Base-by-base conservation (phyloP, 2,329 filamentous ascomycete species). In the Alternaria brassicae region DNA sequence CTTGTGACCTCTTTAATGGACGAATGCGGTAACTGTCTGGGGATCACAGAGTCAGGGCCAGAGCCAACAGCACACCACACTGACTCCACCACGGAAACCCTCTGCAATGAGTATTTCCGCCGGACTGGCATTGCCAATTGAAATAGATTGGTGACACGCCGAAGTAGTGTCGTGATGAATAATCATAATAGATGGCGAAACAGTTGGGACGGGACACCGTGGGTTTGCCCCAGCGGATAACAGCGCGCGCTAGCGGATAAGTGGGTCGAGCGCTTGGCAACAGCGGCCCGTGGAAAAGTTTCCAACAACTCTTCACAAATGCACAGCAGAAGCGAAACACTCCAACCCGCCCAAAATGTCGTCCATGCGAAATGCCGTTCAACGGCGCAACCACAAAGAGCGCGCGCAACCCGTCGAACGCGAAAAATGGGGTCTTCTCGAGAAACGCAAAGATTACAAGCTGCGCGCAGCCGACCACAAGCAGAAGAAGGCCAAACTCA, bases 361-460 rank as follows among this genome's bases (percentile, higher is more conserved):
- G 49, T 74, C 71, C 4, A 74, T 75, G 66, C 70, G 71, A 36
- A 78, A 78, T 70, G 74, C 75, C 66, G 75, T 78, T 61, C 87
- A 92, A 70, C 87, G 92, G 79, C 92, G 92, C 74, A 90, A 92
- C 68, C 94, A 98, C 80, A 87, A 89, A 70, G 95, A 98, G 84
- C 90, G 95, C 71, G 91, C 91, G 34, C 95, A 98, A 78, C 91
- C 93, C 39, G 80, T 87, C 64, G 91, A 93, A 75, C 91, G 95
- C 53, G 83, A 89, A 66, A 92, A 92, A 82, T 92, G 93, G 80
- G 95, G 95, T 65, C 86, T 98, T 21, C 88, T 98, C 62, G 95
- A 98, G 79, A 98, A 99, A 82, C 91, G 95, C 85, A 97, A 97
- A 81, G 87, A 89, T 78, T 89, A 89, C 80, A 84, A 85, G 60